These are phyloP conservation scores for Coemansia sp. DNA, from an alignment of 192 early-diverging fungal species.

Conservation along the genomic window DNA sequence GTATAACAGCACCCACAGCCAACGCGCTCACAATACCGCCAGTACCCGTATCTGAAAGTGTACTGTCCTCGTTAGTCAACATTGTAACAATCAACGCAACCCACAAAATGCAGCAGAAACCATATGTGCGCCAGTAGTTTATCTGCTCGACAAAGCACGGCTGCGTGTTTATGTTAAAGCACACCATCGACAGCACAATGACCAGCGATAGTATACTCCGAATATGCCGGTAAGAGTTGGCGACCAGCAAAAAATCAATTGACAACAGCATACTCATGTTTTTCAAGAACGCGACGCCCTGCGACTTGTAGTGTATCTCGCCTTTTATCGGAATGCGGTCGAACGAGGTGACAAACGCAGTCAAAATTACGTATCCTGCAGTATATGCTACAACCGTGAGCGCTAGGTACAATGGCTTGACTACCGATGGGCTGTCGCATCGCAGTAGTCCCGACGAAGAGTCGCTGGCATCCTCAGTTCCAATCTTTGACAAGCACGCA, in stretches of 20 bases:
- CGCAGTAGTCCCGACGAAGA: constrained; percentile 45
- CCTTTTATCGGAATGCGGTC: constrained; percentile 66
- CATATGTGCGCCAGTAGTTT: constrained; percentile 69
- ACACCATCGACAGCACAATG: constrained; percentile 68
- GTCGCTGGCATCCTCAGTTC: constrained; percentile 26
- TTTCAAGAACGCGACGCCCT: constrained; percentile 71
- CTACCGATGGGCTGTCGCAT: constrained; percentile 56
- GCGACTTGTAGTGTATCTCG: constrained; percentile 74
- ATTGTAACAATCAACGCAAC: constrained; percentile 66
- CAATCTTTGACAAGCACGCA: constrained; percentile 52
- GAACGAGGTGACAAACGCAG: constrained; percentile 69
- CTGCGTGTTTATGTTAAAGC: constrained; percentile 68
- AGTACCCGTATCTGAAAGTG: constrained; percentile 32
- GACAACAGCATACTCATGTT: constrained; percentile 71
- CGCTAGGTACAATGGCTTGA: constrained; percentile 61
- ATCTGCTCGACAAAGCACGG: constrained; percentile 76
- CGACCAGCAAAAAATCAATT: constrained; percentile 66
- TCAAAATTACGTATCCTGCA: constrained; percentile 64
- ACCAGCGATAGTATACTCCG: constrained; percentile 69
- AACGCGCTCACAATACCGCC: constrained; percentile 52
- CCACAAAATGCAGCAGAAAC: constrained; percentile 68
- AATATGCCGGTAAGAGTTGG: constrained; percentile 58
- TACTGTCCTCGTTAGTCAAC: constrained; percentile 58
- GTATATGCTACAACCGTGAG: constrained; percentile 62
- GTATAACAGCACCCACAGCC: constrained; percentile 57